Evolutionary conservation across 2,329 filamentous ascomycete genomes (phyloP), one percentile per base, ranked within the genome.

Genomic region (Sporothrix schenckii): DNA sequence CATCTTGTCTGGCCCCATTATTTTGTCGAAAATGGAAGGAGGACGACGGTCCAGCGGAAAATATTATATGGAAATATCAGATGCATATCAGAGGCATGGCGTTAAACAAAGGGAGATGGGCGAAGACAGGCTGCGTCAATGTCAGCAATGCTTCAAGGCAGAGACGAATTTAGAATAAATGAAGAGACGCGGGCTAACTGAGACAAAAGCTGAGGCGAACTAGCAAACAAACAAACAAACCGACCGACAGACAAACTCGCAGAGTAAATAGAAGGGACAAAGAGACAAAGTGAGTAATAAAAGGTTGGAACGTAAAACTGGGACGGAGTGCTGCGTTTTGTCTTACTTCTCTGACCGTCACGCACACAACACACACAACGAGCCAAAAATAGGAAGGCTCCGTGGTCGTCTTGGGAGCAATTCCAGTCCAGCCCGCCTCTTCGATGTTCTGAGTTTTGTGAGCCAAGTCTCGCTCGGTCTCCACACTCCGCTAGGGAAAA

Each of bases 301-400:
- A 34, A 9, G 34, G 34, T 34, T 34, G 34, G 34, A 34, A 34
- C 6, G 34, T 14, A n/a, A 30, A 50, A 65, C 24, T 14, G 61
- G 44, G 16, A 50, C 9, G 24, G 41, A 19, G 41, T 63, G 41
- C 21, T 27, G 41, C 52, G 34, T 24, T 24, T 24, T 24, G 24
- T 24, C 24, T 24, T 24, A 24, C 24, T 1, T 24, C 24, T 24
- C 24, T 24, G 24, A 24, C 24, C 24, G 24, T 34, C 30, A 34
- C 30, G 9, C 34, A 34, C 34, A 34, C 34, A 34, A 0, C 5
- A 34, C 34, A 34, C 34, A 34, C 34, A 34, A 34, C 11, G 21
- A 19, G 44, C 60, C 60, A 63, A 63, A 63, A 63, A 63, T 63
- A 63, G 60, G 60, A 30, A 63, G 60, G 60, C 60, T n/a, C 60